Evolutionary conservation across 192 early-diverging fungal genomes (phyloP), one percentile per base, ranked within the genome.

Genomic region (Coemansia sp.): DNA sequence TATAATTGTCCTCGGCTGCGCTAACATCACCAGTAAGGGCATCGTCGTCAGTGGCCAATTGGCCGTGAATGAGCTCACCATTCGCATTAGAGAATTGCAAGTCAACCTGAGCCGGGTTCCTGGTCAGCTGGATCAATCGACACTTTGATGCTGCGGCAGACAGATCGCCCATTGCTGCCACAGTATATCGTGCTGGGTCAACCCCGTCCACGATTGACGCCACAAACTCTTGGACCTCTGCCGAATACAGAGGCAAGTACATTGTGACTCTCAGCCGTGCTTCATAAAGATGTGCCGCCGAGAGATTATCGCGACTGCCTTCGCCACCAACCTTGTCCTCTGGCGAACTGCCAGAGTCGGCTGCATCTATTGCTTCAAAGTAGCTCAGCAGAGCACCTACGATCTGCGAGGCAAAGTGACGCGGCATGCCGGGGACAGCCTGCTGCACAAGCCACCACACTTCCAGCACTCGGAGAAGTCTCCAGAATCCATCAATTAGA

Each of bases 211-310:
- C 79, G 35, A 76, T 42, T 2, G 70, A 56, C 1, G 36, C 56
- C 16, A 59, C 74, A 67, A 82, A 76, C 35, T 68, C 64, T 26
- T 73, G 73, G 28, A 72, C 79, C 5, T 82, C 79, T 14, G 59
- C 51, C 55, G 79, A 76, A 18, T 82, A 82, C 56, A 76, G 51
- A 0, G 79, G 79, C 67, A 82, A 20, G n/a, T 56, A 76, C 24
- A 67, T 31, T 5, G 36, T 45, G 0, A 72, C 21, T n/a, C 56
- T 56, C 9, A 82, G 43, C 26, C 43, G 50, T 3, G 71, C 51
- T 28, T 56, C 48, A 31, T 71, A 69, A 8, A 35, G 55, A 28
- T 3, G 31, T 13, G 55, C 5, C 10, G n/a, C n/a, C n/a, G 55
- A 36, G 18, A 14, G n/a, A 57, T 5, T 10, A 26, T 13, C 51